Evolutionary conservation across 306 rosid genomes (phyloP), one percentile per base, ranked within the genome.

Genomic region (Quillaja saponaria): DNA sequence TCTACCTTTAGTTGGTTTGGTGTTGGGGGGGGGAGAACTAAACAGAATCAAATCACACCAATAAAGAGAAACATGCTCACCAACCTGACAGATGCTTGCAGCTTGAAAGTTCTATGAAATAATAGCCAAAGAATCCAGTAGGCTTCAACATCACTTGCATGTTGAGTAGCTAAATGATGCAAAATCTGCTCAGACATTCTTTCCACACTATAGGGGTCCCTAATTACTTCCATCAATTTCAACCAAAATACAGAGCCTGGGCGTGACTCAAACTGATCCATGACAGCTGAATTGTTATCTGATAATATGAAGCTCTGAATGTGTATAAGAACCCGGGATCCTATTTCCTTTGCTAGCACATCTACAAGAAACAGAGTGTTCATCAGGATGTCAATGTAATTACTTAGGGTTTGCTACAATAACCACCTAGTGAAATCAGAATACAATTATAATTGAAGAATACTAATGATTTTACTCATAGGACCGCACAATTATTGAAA

Each of bases 81-180:
- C 58, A 28, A 88, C 98, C 98, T 86, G 38, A 79, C 75, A 33
- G 95, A 88, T 70, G 75, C 66, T 48, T 71, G 96, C 55, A 49
- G 63, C 58, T 54, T 77, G 55, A 75, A 59, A 59, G 7, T 68
- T 49, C 70, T 84, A 76, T 81, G 74, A 73, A 88, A 92, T 60
- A 86, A 73, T 55, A 88, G 65, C 98, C 98, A 92, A 41, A 92
- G 75, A 68, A 82, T 77, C 98, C 98, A 88, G 69, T 86, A 88
- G 19, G 89, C 95, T 76, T 86, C 83, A 62, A 86, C 68, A 80
- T 88, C 96, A 83, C 75, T 77, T 50, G 68, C 84, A 47, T 69
- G 67, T 63, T 65, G 72, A 56, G 76, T 71, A 52, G 82, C 90
- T 78, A 92, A 84, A 64, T 76, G 76, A 67, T 68, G 89, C 66